Conservation (phyloP, 768 basidiomycete species). For the Boletus pseudopeckii region DNA sequence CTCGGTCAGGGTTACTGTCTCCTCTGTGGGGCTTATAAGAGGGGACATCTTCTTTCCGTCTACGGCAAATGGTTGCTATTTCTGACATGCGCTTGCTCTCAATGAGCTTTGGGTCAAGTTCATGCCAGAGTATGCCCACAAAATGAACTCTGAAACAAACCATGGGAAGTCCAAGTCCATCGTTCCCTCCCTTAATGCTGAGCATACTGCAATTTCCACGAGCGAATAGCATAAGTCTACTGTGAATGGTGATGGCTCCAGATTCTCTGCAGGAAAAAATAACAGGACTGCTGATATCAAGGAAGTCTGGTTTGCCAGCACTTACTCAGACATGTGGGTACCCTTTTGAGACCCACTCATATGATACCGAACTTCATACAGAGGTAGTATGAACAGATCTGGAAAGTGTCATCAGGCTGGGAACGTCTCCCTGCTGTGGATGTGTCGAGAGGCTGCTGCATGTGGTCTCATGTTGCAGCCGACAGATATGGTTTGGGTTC, state of each 20-base stretch:
- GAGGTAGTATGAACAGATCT: slow-evolving; percentile 23
- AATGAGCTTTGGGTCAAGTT: slow-evolving; percentile 60
- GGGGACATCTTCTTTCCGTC: neutral
- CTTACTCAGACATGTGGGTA: slow-evolving; percentile 35
- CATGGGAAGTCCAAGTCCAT: slow-evolving; percentile 11
- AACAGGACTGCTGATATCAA: slow-evolving; percentile 33
- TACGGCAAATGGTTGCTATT: neutral
- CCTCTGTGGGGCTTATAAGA: neutral
- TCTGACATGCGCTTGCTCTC: slow-evolving; percentile 37
- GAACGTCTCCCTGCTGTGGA: slow-evolving; percentile 31
- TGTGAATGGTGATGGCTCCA: neutral
- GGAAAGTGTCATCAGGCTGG: slow-evolving; percentile 20
- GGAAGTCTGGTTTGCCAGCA: slow-evolving; percentile 67
- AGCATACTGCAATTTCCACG: neutral
- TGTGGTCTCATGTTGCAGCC: slow-evolving; percentile 15
- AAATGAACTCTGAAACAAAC: slow-evolving; percentile 23
- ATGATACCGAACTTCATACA: slow-evolving; percentile 1
- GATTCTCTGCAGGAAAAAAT: neutral
- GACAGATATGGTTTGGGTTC: slow-evolving; percentile 27
- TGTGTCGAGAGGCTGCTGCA: slow-evolving; percentile 27
- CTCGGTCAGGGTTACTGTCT: neutral
- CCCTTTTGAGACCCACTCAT: neutral
- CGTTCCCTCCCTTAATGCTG: too few species aligned
- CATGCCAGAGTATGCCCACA: slow-evolving; percentile 39
- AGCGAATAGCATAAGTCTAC: neutral